Conservation (phyloP, 495 filamentous ascomycete species). For the Tuber brumale region DNA sequence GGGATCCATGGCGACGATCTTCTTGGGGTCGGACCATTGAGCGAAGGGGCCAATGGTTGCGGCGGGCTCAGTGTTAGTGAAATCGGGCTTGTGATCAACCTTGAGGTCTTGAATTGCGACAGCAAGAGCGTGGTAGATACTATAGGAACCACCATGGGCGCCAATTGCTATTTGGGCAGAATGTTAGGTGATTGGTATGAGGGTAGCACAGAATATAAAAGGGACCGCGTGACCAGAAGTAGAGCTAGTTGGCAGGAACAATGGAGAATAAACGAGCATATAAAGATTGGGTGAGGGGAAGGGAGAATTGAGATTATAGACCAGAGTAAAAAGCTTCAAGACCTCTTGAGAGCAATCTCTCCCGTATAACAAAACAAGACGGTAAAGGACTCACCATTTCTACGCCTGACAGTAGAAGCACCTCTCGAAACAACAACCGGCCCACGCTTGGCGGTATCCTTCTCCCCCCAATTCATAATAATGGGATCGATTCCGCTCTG, state of each 20-base stretch:
- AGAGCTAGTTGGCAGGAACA: slow-evolving; percentile 1
- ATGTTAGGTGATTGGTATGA: slow-evolving; percentile 30
- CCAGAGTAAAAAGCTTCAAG: background rate
- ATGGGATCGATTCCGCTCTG: slow-evolving; percentile 90
- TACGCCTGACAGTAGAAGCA: slow-evolving; percentile 66
- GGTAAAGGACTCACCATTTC: slow-evolving; percentile 62
- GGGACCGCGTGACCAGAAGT: background rate
- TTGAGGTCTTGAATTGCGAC: slow-evolving; percentile 84
- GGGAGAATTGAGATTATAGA: slow-evolving; percentile 1
- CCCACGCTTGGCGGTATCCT: slow-evolving; percentile 66
- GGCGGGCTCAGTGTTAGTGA: slow-evolving; percentile 89
- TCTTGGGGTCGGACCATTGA: slow-evolving; percentile 83
- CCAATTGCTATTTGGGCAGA: slow-evolving; percentile 49
- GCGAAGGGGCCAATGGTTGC: slow-evolving; percentile 80
- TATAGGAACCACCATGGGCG: slow-evolving; percentile 95
- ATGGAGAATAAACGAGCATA: slow-evolving; percentile 4
- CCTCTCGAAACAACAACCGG: slow-evolving; percentile 85
- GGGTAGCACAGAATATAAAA: slow-evolving; percentile 11
- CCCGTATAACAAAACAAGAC: background rate
- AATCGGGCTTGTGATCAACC: slow-evolving; percentile 79
- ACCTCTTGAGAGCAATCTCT: background rate
- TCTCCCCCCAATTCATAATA: slow-evolving; percentile 77
- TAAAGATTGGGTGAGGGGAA: background rate
- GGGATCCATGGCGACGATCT: slow-evolving; percentile 97
- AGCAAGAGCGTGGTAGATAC: slow-evolving; percentile 90